Evolutionary conservation across 2,329 filamentous ascomycete species (phyloP).

Genomic region (Pseudogymnoascus sp.): DNA sequence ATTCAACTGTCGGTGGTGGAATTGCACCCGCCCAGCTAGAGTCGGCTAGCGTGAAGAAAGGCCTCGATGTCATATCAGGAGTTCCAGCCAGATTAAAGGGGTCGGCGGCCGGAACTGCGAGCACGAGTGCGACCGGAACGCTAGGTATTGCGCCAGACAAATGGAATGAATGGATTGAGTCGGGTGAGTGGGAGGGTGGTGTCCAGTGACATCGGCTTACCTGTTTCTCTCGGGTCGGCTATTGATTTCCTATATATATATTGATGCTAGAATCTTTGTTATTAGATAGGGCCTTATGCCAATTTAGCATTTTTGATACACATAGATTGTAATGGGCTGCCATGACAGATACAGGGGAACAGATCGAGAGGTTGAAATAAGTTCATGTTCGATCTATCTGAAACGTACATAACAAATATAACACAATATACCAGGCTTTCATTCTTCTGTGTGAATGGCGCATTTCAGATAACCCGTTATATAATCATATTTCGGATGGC

Average conservation of each 20-base stretch:
- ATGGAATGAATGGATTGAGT: slow-evolving; percentile 4
- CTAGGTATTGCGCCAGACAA: neutral
- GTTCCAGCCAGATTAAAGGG: neutral
- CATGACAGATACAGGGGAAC: neutral
- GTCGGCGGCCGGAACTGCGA: neutral
- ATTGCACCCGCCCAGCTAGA: neutral
- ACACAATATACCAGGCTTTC: neutral
- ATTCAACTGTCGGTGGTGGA: neutral
- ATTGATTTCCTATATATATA: neutral
- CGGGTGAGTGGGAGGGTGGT: neutral
- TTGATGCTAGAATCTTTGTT: neutral
- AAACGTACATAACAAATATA: neutral
- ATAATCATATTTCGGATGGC: neutral
- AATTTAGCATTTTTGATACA: neutral
- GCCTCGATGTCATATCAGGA: neutral
- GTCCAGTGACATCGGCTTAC: neutral
- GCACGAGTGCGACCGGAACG: neutral
- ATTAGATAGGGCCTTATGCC: neutral
- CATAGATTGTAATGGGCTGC: neutral
- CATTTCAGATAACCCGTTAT: neutral
- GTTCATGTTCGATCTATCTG: too few relatives aligned
- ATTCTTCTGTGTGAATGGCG: neutral
- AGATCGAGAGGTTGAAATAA: neutral
- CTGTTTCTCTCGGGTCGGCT: neutral
- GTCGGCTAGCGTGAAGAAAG: neutral